Base-by-base conservation (phyloP, 2,329 filamentous ascomycete species). In the Coniosporium tulheliwenetii region DNA sequence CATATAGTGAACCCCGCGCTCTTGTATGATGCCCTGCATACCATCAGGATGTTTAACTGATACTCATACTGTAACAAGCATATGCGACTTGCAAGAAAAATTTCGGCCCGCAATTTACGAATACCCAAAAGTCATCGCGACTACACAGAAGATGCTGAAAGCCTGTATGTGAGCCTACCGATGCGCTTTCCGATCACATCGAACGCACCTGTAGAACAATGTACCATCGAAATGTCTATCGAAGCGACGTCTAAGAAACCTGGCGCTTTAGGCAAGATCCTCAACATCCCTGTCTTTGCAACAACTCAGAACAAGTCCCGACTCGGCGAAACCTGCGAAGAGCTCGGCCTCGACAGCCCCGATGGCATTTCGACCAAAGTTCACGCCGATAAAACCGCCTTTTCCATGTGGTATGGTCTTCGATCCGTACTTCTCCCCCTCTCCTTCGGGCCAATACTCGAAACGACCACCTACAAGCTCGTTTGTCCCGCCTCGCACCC, bases 71-170 rank as follows among this genome's bases (percentile, higher is more conserved):
- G 14, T 34, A 32, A 30, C 39, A 46, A 95, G 87, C 54, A 75
- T 96, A 56, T 96, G 89, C 65, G 89, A 96, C 56, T 70, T 96
- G 47, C 89, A 96, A 65, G 89, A 95, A 50, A 93, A 86, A 60
- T 96, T 96, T 64, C 75, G 85, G 45, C 67, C 69, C 8, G 80
- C 79, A 42, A 94, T 96, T 52, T 75, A 80, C 63, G 79, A 93
- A 56, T 95, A 87, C 56, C 75, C 84, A 47, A 85, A 82, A 57
- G 73, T 95, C 29, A 56, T 71, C 41, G 55, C 61, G 9, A 72
- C 68, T 1, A 64, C 67, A 8, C 64, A 69, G 49, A 72, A 72
- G 53, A 56, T 72, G 48, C 60, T 72, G 30, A 62, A 59, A 56
- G 67, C 68, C 9, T 63, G 63, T 64, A 57, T 30, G 56, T 26